Conservation (phyloP, 495 filamentous ascomycete genomes). For the Tuber magnatum region DNA sequence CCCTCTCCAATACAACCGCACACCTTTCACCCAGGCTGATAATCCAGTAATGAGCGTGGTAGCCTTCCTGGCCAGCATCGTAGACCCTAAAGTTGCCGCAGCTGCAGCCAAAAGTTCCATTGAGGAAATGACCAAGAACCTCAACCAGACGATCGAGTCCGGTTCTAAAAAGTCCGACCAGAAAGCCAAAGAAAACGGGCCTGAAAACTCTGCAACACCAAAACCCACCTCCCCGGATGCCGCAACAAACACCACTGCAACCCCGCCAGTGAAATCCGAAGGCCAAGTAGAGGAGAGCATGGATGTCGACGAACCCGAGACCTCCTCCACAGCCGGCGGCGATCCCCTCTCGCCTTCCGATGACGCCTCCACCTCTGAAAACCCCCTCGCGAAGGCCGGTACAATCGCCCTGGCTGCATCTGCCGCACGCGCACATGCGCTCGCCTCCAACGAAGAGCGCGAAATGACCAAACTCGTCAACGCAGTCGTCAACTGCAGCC, state of each 20-base stretch:
- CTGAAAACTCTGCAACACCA: conserved; percentile 48
- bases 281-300: conserved; percentile 44
- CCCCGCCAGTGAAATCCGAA: conserved; percentile 53
- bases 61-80: conserved; percentile 79
- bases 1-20: conserved; percentile 58
- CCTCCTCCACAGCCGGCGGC: conserved; percentile 50
- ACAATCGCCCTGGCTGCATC: conserved; percentile 77
- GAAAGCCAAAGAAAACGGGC: conserved; percentile 48
- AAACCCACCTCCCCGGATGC: conserved; percentile 39
- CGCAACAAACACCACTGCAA: conserved; percentile 35
- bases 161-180: conserved; percentile 46
- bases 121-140: conserved; percentile 68
- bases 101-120: conserved; percentile 79
- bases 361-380: conserved; percentile 37
- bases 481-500: conserved; percentile 56
- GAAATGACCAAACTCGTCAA: conserved; percentile 90
- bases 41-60: conserved; percentile 95
- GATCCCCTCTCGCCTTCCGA: conserved; percentile 44
- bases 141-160: conserved; percentile 64
- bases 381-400: conserved; percentile 55
- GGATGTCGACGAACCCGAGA: conserved; percentile 61
- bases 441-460: conserved; percentile 91
- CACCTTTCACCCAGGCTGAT: conserved; percentile 80
- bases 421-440: conserved; percentile 74
- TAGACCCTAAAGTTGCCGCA: conserved; percentile 78